These are phyloP conservation scores for Solanum dulcamara DNA, from an alignment of 257 asterid species.

Conservation along the genomic window DNA sequence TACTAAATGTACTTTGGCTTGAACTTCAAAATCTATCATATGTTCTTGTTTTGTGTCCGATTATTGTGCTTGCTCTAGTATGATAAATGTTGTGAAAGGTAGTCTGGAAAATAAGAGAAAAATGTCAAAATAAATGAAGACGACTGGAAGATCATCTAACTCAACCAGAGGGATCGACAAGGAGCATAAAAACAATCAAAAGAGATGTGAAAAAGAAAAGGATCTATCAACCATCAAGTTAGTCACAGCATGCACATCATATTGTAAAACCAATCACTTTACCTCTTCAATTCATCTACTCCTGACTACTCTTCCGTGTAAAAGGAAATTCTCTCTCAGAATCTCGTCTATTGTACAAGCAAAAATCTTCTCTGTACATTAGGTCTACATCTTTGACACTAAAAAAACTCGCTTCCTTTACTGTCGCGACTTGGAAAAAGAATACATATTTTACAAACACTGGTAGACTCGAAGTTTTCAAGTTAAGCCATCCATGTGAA, in stretches of 20 bases:
- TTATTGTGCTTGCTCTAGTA: too few species aligned
- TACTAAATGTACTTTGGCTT: too few species aligned
- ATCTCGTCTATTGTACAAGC: conserved; percentile 6
- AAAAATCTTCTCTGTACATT: not conserved
- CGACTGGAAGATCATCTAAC: not conserved
- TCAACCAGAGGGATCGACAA: not conserved
- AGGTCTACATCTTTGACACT: not conserved
- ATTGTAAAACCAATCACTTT: not conserved
- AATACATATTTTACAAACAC: conserved; percentile 1
- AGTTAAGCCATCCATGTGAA: not conserved
- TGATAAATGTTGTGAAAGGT: too few species aligned
- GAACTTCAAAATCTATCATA: too few species aligned
- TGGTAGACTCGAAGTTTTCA: not conserved
- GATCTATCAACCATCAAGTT: not conserved
- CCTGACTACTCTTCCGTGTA: not conserved
- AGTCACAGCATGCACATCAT: not conserved
- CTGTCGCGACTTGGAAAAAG: not conserved
- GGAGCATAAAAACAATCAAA: not conserved
- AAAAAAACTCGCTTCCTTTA: not conserved
- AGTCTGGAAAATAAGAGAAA: not conserved
- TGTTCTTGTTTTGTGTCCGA: too few species aligned
- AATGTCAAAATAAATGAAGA: not conserved
- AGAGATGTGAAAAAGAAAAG: not conserved
- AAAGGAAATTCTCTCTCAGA: not conserved
- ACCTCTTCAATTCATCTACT: not conserved